phyloP scores from a whole-genome alignment of 2,329 filamentous ascomycete genomes.

The Anisogramma anomala region DNA sequence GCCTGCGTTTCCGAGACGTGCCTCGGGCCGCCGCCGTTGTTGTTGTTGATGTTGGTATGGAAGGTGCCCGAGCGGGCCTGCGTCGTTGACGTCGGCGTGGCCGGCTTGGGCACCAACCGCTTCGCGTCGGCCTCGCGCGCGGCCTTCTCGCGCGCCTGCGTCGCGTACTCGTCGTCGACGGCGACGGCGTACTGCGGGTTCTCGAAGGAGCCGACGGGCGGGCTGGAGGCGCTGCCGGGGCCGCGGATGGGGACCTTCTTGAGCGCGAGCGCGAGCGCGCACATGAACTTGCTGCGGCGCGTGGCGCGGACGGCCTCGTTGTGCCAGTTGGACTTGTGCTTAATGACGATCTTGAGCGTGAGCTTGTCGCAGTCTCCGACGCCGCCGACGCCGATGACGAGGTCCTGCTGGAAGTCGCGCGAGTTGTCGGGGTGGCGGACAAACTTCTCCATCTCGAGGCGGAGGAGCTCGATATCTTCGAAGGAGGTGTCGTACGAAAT shows the following conservation, averaged over 20 bases:
- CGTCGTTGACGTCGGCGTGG: no score
- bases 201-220: conserved; percentile 46
- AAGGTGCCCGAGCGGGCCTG: no score
- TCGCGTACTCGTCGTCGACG: conserved; percentile 58
- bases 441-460: conserved; percentile 73
- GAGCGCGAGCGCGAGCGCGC: conserved; percentile 72
- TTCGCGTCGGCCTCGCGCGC: conserved; percentile 49
- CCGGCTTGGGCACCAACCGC: conserved; percentile 51
- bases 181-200: conserved; percentile 76
- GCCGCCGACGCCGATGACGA: conserved; percentile 65
- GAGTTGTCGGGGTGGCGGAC: conserved; percentile 73
- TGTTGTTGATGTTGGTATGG: no score
- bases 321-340: conserved; percentile 88
- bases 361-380: conserved; percentile 84
- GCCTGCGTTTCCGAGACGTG: conserved; percentile 20
- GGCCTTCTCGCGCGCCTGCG: conserved; percentile 48
- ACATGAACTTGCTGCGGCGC: conserved; percentile 92
- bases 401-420: conserved; percentile 80
- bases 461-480: conserved; percentile 78
- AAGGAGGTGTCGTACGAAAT: conserved; percentile 80
- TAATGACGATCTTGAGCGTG: conserved; percentile 68
- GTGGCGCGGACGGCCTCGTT: conserved; percentile 73
- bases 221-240: conserved; percentile 60
- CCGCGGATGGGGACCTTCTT: conserved; percentile 77
- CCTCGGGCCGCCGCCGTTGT: conserved; percentile 3